These are phyloP conservation scores for Tremella fuciformis DNA, from an alignment of 768 basidiomycete species.

Conservation along the genomic window DNA sequence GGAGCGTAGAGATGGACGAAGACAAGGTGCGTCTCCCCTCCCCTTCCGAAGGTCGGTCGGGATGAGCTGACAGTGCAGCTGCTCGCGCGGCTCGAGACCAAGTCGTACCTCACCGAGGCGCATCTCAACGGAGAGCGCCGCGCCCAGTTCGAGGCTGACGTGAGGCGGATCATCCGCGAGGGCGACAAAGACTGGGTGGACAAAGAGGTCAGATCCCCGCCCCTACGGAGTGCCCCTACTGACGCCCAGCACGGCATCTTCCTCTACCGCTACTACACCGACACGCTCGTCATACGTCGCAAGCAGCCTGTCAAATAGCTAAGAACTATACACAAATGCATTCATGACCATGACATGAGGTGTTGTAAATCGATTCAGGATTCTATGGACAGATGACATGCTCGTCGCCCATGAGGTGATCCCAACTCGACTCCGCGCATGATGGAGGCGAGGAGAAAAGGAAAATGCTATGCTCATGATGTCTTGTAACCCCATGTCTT, in stretches of 20 bases:
- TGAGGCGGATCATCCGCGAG: conserved; percentile 60
- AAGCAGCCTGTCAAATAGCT: conserved; percentile 12
- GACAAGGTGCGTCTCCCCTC: conserved; percentile 49
- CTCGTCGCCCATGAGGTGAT: too few relatives aligned
- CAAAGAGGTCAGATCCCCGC: conserved; percentile 53
- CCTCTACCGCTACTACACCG: conserved; percentile 73
- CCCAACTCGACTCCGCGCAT: neutral
- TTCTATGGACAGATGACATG: too few relatives aligned
- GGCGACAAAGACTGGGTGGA: conserved; percentile 70
- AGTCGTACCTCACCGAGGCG: conserved; percentile 76
- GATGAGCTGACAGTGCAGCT: conserved; percentile 20
- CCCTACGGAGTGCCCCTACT: neutral
- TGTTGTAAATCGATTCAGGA: too few relatives aligned
- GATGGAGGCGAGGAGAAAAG: conserved; percentile 5
- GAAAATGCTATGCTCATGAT: conserved; percentile 1
- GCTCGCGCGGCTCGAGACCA: conserved; percentile 69
- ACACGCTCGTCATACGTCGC: conserved; percentile 27
- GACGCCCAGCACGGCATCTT: conserved; percentile 61
- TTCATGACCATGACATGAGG: too few relatives aligned
- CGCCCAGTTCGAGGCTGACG: conserved; percentile 56
- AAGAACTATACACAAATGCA: too few relatives aligned
- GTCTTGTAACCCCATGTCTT: neutral
- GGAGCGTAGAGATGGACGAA: conserved; percentile 59
- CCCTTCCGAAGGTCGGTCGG: neutral
- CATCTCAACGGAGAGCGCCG: conserved; percentile 59